phyloP scores from a whole-genome alignment of 2,329 filamentous ascomycete genomes.

The Lachnellula subtilissima region DNA sequence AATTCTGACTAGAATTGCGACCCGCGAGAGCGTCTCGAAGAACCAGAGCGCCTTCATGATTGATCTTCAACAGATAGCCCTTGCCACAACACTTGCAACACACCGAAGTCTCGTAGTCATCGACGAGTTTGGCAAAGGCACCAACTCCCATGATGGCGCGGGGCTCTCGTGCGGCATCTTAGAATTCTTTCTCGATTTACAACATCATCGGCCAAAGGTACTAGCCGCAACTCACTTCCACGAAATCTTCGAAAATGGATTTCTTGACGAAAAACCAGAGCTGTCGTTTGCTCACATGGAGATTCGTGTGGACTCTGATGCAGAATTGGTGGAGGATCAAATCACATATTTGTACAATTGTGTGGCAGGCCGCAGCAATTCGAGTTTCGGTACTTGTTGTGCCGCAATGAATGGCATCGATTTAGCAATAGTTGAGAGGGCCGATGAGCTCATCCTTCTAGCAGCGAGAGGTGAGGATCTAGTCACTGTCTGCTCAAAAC shows the following conservation, averaged over 20 bases:
- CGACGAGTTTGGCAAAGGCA: constrained; percentile 80
- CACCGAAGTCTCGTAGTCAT: constrained; percentile 76
- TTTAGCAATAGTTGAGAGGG: constrained; percentile 63
- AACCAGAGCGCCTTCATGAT: constrained; percentile 63
- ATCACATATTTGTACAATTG: constrained; percentile 72
- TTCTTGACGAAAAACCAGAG: constrained; percentile 45
- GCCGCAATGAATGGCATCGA: constrained; percentile 84
- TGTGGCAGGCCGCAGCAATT: constrained; percentile 61
- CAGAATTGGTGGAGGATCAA: constrained; percentile 51
- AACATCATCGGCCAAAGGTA: constrained; percentile 47
- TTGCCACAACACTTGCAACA: constrained; percentile 71
- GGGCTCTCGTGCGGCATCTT: constrained; percentile 55
- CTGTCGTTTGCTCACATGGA: constrained; percentile 69
- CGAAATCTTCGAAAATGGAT: constrained; percentile 66
- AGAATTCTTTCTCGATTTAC: constrained; percentile 48
- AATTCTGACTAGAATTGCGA: constrained; percentile 81
- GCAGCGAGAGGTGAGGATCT: constrained; percentile 72
- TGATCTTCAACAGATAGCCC: constrained; percentile 80
- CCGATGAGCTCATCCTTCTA: constrained; percentile 66
- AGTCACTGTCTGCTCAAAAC: constrained; percentile 61
- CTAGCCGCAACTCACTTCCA: constrained; percentile 60
- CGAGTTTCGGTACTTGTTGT: constrained; percentile 82
- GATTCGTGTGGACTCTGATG: constrained; percentile 53
- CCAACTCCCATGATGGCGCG: constrained; percentile 52
- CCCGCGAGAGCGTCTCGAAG: constrained; percentile 57